Percentiles rank a stretch among this genome's conserved stretches.
These are phyloP conservation scores for Pezicula radicicola DNA, from an alignment of 2,329 filamentous ascomycete genomes.

Conservation along the genomic window DNA sequence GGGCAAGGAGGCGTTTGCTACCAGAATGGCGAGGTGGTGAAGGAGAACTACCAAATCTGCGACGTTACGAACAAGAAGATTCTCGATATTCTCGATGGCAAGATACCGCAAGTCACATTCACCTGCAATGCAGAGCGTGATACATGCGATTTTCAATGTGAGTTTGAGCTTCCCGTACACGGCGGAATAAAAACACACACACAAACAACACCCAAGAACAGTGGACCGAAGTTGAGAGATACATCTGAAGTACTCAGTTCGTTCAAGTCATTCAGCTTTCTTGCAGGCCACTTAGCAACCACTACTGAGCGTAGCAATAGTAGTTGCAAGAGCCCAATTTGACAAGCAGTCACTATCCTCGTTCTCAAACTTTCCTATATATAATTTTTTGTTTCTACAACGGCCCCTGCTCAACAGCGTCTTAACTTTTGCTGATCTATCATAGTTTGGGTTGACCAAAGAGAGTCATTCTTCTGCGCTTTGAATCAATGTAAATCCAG, in stretches of 20 bases:
- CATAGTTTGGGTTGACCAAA: constrained; percentile 87
- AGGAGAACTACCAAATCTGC: constrained; percentile 96
- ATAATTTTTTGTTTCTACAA: no score
- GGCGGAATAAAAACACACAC: no score
- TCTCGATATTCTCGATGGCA: constrained; percentile 75
- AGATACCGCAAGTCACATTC: constrained; percentile 92
- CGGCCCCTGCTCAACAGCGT: neutral
- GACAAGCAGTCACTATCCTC: no score
- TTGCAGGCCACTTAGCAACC: no score
- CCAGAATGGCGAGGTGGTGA: constrained; percentile 82
- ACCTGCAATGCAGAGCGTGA: constrained; percentile 73
- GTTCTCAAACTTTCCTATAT: no score
- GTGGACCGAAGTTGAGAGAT: no score
- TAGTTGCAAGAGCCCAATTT: no score
- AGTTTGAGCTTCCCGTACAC: constrained; percentile 26
- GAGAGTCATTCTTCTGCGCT: constrained; percentile 95
- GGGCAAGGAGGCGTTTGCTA: constrained; percentile 86
- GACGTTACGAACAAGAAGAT: constrained; percentile 97
- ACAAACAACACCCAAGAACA: no score
- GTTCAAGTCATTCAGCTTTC: no score
- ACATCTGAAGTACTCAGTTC: no score
- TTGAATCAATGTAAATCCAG: constrained; percentile 76
- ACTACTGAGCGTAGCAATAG: no score
- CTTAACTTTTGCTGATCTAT: constrained; percentile 17
- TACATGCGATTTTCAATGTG: constrained; percentile 94